Base-by-base conservation (phyloP, 73 alveolate species). In the Paramecium biaurelia region DNA sequence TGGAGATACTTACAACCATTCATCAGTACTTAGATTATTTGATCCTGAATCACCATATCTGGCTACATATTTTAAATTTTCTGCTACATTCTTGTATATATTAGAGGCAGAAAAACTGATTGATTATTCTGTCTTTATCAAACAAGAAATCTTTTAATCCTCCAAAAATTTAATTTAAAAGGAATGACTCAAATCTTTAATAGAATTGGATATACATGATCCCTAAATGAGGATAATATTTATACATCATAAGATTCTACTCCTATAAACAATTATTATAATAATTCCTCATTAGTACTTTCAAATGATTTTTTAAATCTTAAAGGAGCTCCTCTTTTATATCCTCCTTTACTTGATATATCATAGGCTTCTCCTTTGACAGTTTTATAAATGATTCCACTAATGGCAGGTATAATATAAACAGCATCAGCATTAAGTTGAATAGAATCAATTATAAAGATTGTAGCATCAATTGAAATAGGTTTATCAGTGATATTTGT, bases 31-130 rank as follows among this genome's bases (percentile, higher is more conserved):
- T 26, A 63, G 26, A 63, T 72, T 72, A 72, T 72, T 72, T 10
- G 86, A 72, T 12, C 58, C 86, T 14, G 86, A 72, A 72, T 72
- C 86, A 35, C 59, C 86, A 72, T 35, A 72, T 72, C 58, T 35
- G 7, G 86, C 86, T 35, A 72, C 45, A 35, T 12, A 35, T 35
- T 35, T 72, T 15, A 72, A 5, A 72, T 72, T 72, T 4, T 32
- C 45, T 14, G 86, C 84, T 7, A 63, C 26, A 26, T 26, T 32
- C 45, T 26, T 63, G 12, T 63, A 63, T 12, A 72, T 35, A 37
- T 32, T 35, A 2, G 86, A 72, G 1, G 59, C 2, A 5, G 59
- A 2, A 7, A 72, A 72, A 72, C 86, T 38, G 0, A 72, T 42
- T 1, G 32, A 8, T 35, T 35, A 35, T 37, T 72, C 35, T 12